phyloP scores from a whole-genome alignment of 1,139 yeast genomes.

The Sugiyamaella sp. region DNA sequence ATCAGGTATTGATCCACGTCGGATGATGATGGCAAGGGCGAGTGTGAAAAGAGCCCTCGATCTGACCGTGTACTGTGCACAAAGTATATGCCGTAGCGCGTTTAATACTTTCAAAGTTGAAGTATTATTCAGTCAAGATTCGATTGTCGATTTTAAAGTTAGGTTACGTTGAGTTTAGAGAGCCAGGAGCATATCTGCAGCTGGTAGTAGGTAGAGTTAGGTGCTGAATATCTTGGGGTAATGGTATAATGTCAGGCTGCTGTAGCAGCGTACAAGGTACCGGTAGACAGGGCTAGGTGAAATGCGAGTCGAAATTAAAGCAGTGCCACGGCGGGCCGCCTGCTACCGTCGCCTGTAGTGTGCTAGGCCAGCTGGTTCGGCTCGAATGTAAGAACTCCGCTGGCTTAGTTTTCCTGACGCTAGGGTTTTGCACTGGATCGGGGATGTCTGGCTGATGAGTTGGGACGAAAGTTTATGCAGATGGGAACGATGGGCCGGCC shows the following conservation, averaged over 20 bases:
- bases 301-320: no score
- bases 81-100: slow-evolving; percentile 1
- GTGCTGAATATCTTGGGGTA: no score
- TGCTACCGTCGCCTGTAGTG: no score
- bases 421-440: slow-evolving; percentile 6
- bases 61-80: not conserved
- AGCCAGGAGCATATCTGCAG: slow-evolving; percentile 10
- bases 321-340: no score
- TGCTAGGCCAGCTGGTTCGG: not conserved
- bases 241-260: no score
- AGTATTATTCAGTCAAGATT: not conserved
- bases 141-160: slow-evolving; percentile 9
- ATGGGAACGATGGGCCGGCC: not conserved
- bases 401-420: not conserved
- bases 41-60: no score
- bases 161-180: slow-evolving; percentile 2
- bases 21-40: no score
- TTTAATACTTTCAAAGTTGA: not conserved
- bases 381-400: not conserved
- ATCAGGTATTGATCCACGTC: no score
- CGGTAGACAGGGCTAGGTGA: no score
- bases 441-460: slow-evolving; percentile 7
- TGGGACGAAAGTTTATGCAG: slow-evolving; percentile 13
- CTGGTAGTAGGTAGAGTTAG: not conserved
- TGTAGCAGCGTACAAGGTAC: no score